Base-by-base conservation (phyloP, 2,329 filamentous ascomycete species). In the Ophiostoma sp. region DNA sequence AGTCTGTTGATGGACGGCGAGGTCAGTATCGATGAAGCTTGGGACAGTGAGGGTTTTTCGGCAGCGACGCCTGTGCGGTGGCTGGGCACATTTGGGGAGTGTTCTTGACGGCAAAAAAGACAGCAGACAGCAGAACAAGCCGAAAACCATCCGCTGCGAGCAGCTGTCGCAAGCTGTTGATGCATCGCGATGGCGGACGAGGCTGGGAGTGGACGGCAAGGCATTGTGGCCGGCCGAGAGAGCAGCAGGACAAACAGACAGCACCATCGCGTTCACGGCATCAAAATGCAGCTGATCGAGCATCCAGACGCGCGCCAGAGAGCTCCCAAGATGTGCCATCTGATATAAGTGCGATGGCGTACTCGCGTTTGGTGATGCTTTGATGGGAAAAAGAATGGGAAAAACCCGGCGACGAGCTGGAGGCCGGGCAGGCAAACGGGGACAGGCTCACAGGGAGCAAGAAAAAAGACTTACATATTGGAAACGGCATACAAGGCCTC, bases 1-100 rank as follows among this genome's bases (percentile, higher is more conserved):
- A 87, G 83, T 83, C 83, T 81, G 83, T 86, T 58, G 75, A 70
- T 75, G 77, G 80, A 80, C 78, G 78, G 77, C 77, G 77, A 80
- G 77, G 78, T 84, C 80, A 84, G 82, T 76, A 75, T 44, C 47
- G 69, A 69, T 69, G 65, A 36, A 69, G 7, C 18, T 18, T 63
- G 66, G 47, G 55, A 70, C 72, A 74, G 71, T 67, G 65, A 77
- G 75, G 78, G 69, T 74, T 72, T 74, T 69, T 44, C 11, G 40
- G 38, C 4, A 36, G 1, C n/a, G 44, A 36, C n/a, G 44, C 9
- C 36, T 2, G 64, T 8, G 38, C 44, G 6, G 44, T 16, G 36
- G 38, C 44, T 36, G 38, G 12, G 64, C 49, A 38, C 7, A 14
- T n/a, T 18, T 14, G 42, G 18, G 45, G 47, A 44, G 40, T 14